Base-by-base conservation (phyloP, 371 early-diverging fungal species). In the Apophysomyces ossiformis region DNA sequence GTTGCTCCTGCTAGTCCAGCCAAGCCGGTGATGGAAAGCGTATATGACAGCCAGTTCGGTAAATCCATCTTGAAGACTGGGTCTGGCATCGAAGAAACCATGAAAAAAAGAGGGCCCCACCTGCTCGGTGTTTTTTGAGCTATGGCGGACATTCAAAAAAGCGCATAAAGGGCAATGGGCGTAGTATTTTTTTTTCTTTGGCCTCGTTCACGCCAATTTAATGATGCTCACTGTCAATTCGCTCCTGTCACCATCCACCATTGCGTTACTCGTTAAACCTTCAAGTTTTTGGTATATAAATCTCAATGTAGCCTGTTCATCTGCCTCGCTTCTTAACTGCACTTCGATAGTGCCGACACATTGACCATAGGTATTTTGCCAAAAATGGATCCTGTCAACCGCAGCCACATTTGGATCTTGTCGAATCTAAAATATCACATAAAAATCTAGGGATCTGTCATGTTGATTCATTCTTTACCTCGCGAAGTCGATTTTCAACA, bases 361-460 rank as follows among this genome's bases (percentile, higher is more conserved):
- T 68, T 87, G 83, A 13, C 85, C 85, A 65, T 83, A 83, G 0
- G 88, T 85, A 59, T 86, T 89, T 64, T 84, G 85, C 89, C 89
- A 89, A 57, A 87, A 84, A 77, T 89, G 89, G 2, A 84, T 74
- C 3, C 82, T 66, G 32, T 83, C 82, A 15, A 87, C 68, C 36
- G 78, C 67, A 11, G 83, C 5, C 11, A 88, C 79, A 57, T 75
- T 69, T 43, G 85, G 77, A 62, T 88, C 75, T 46, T 76, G 81
- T 26, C 65, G 80, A 58, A 72, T 82, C 81, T 74, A 67, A 60
- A 41, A 35, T 18, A 50, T 50, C 21, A 21, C 21, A 59, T 38
- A 9, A 66, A 37, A 26, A 56, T n/a, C 43, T 58, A 26, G 36
- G 59, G 13, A 61, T 47, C 32, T 15, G 39, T 46, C 57, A 60